phyloP scores from a whole-genome alignment of 495 filamentous ascomycete genomes.

The Xylaria curta region DNA sequence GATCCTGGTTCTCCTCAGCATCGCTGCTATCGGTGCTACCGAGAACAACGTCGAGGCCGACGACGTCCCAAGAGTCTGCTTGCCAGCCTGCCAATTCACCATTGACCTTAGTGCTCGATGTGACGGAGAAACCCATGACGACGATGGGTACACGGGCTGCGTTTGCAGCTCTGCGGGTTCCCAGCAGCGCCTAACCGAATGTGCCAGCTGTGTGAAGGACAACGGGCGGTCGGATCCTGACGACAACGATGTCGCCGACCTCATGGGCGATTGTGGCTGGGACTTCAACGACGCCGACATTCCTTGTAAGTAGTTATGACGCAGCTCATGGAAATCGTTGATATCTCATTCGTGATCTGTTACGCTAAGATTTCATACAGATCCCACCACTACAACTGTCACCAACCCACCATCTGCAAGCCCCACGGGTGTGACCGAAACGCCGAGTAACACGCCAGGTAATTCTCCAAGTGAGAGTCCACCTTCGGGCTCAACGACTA shows the following conservation, averaged over 20 bases:
- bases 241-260: conserved; percentile 28
- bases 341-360: background rate
- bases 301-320: conserved; percentile 16
- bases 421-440: background rate
- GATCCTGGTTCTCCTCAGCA: conserved; percentile 1
- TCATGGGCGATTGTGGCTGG: conserved; percentile 29
- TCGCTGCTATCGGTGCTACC: conserved; percentile 18
- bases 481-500: conserved; percentile 10
- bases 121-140: conserved; percentile 17
- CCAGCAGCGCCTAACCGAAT: conserved; percentile 22
- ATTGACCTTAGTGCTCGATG: conserved; percentile 25
- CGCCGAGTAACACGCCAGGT: conserved; percentile 8
- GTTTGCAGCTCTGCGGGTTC: conserved; percentile 13
- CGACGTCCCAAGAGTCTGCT: conserved; percentile 23
- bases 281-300: conserved; percentile 17
- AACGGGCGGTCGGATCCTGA: conserved; percentile 20
- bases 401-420: background rate
- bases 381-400: conserved; percentile 18
- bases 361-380: conserved; percentile 1
- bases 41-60: conserved; percentile 26
- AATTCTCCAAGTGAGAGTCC: background rate
- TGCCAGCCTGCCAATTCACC: conserved; percentile 27
- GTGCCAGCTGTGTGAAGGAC: conserved; percentile 27
- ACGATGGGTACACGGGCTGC: conserved; percentile 20
- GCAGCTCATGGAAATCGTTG: background rate